Conservation (phyloP, 2,329 filamentous ascomycete genomes). For the Fusarium dimerum region DNA sequence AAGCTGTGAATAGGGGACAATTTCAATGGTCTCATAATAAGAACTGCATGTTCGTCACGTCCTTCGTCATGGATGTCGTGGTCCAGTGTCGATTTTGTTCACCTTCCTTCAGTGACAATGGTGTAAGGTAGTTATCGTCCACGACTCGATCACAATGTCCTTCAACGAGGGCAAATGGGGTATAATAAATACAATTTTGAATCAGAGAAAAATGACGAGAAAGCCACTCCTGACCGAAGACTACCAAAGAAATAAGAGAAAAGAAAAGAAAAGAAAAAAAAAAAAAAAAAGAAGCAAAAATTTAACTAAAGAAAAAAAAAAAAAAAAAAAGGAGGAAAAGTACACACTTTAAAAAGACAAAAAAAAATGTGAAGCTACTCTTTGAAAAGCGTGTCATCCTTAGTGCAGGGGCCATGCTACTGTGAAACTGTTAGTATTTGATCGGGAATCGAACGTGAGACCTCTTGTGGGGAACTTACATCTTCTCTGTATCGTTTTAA, state of each 20-base stretch:
- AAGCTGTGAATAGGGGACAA: background rate
- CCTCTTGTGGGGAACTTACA: background rate
- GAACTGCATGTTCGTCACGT: background rate
- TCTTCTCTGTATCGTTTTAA: background rate
- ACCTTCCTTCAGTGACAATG: background rate
- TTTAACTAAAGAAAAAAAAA: background rate
- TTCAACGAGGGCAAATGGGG: background rate
- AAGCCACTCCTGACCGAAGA: no score
- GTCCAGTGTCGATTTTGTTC: background rate
- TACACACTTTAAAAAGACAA: background rate
- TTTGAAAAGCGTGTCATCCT: conserved; percentile 78
- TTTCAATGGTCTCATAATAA: background rate
- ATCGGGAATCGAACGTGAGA: background rate
- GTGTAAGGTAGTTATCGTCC: background rate
- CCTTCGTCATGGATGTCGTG: background rate
- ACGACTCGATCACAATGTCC: background rate
- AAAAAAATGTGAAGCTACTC: background rate
- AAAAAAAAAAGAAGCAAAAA: background rate
- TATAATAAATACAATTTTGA: background rate
- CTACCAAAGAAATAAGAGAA: no score
- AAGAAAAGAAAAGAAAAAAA: no score
- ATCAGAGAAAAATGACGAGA: no score
- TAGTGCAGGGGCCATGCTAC: conserved; percentile 86
- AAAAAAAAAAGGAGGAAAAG: background rate
- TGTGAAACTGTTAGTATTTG: conserved; percentile 26